Evolutionary conservation across 177 flowering plant genomes (phyloP), one percentile per base, ranked within the genome.

Genomic region (Vitis hybrid): DNA sequence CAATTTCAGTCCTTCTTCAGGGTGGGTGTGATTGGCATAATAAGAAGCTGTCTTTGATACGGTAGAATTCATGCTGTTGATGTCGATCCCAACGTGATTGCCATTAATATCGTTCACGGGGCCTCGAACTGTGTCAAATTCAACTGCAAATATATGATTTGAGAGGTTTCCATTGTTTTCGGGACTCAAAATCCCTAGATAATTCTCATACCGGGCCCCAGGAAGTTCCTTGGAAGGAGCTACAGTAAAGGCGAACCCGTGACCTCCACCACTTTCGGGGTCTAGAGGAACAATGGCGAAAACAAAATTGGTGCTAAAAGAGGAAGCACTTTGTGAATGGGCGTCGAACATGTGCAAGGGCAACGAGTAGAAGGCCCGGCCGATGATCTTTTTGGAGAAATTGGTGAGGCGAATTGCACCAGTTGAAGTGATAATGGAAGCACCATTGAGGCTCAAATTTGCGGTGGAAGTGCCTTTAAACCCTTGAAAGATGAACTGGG

Each of bases 261-360:
- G 65, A 12, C 86, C 84, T 0, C 46, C 46, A 7, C 46, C 46
- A 40, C 80, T 80, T 14, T 15, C 11, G 56, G 61, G 49, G 3
- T 66, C n/a, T 2, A 51, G 24, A 3, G 78, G 55, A 4, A 79
- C 16, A 32, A 60, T 40, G 3, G 71, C 64, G 57, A 83, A 83
- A 3, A 83, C 82, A 56, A 83, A 81, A 46, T 51, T 11, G n/a
- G 86, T 78, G 77, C 69, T 76, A 77, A 83, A 83, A n/a, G 86
- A 79, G 24, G 69, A 57, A 19, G 19, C 19, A 7, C 8, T 40
- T 40, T 40, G 46, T 40, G 46, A 40, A 7, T 40, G 46, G 46
- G 46, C 46, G 46, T 40, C 46, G 46, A 7, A 40, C 6, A 7
- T 40, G 27, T 19, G 30, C 56, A 74, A 40, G 65, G 81, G 70